A percentile compares a stretch with the other conserved stretches of the same genome.
phyloP scores from a whole-genome alignment of 2,329 filamentous ascomycete species.

The Talaromyces marneffei region DNA sequence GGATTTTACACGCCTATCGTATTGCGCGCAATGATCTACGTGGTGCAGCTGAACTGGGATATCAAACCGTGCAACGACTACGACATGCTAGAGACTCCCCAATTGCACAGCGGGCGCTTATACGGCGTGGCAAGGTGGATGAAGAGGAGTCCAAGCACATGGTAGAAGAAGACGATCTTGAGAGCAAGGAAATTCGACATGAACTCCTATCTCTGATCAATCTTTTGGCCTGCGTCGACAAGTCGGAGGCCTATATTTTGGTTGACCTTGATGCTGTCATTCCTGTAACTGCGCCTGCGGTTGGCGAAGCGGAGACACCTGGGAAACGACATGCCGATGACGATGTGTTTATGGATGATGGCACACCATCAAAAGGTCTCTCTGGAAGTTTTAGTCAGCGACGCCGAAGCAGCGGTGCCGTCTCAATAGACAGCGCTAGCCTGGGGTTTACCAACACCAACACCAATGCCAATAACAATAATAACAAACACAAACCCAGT shows the following conservation, averaged over 20 bases:
- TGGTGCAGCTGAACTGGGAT: conserved; percentile 58
- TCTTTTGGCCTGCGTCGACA: conserved; percentile 75
- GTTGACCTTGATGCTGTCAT: conserved; percentile 41
- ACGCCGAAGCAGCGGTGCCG: conserved; percentile 9
- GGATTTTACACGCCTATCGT: conserved; percentile 86
- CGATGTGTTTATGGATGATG: conserved; percentile 36
- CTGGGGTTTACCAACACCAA: neutral
- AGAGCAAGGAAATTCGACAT: conserved; percentile 53
- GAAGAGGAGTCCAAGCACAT: conserved; percentile 25
- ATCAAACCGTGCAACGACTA: conserved; percentile 52
- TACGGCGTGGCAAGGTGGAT: conserved; percentile 29
- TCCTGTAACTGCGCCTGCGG: neutral
- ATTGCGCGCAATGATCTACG: conserved; percentile 80
- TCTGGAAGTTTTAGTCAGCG: neutral
- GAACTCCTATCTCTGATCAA: conserved; percentile 92
- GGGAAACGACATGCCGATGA: conserved; percentile 40
- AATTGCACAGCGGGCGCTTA: conserved; percentile 30
- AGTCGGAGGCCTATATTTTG: conserved; percentile 70
- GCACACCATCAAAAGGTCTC: conserved; percentile 18
- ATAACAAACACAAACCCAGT: conserved; percentile 23
- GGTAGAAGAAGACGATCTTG: conserved; percentile 39
- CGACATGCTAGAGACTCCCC: conserved; percentile 32
- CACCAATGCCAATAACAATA: conserved; percentile 16
- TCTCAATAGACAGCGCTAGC: conserved; percentile 7
- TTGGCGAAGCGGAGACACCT: conserved; percentile 30